Conservation (phyloP, 2,329 filamentous ascomycete genomes). For the Epichloe sibirici region DNA sequence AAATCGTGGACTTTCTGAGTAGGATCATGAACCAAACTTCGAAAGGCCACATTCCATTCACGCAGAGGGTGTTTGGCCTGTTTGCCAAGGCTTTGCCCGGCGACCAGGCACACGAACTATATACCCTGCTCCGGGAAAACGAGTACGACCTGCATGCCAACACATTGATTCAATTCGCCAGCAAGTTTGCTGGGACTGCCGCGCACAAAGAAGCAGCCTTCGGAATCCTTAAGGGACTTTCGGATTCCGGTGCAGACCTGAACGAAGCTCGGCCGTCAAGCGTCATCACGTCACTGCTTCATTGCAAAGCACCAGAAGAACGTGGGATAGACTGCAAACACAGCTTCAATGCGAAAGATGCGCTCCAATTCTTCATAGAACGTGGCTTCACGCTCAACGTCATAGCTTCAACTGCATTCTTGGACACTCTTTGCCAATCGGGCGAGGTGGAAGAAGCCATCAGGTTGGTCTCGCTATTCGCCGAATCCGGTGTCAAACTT, state of each 20-base stretch:
- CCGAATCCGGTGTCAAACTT: slow-evolving; percentile 39
- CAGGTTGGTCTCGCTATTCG: slow-evolving; percentile 20
- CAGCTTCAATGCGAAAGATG: slow-evolving; percentile 19
- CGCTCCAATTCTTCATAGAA: slow-evolving; percentile 34
- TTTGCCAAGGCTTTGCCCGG: slow-evolving; percentile 17
- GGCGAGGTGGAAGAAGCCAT: slow-evolving; percentile 24
- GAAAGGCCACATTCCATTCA: slow-evolving; percentile 21
- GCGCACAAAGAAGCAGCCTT: slow-evolving; percentile 30
- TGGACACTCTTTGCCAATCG: slow-evolving; percentile 56
- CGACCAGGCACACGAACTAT: slow-evolving; percentile 23
- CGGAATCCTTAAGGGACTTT: slow-evolving; percentile 24
- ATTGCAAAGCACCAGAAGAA: slow-evolving; percentile 13
- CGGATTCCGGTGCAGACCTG: slow-evolving; percentile 30
- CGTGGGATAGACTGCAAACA: slow-evolving; percentile 8
- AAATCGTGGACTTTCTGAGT: slow-evolving; percentile 17
- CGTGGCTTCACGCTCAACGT: slow-evolving; percentile 52
- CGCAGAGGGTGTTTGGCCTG: slow-evolving; percentile 26
- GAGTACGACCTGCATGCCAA: slow-evolving; percentile 24
- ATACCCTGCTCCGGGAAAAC: slow-evolving; percentile 19
- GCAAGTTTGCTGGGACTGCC: slow-evolving; percentile 27
- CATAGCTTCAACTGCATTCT: slow-evolving; percentile 51
- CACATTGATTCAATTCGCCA: slow-evolving; percentile 37
- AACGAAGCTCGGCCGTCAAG: slow-evolving; percentile 36
- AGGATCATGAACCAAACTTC: slow-evolving; percentile 19
- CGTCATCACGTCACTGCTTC: slow-evolving; percentile 48